These are phyloP conservation scores for Emericellopsis terricola DNA, from an alignment of 495 filamentous ascomycete species.

Conservation along the genomic window DNA sequence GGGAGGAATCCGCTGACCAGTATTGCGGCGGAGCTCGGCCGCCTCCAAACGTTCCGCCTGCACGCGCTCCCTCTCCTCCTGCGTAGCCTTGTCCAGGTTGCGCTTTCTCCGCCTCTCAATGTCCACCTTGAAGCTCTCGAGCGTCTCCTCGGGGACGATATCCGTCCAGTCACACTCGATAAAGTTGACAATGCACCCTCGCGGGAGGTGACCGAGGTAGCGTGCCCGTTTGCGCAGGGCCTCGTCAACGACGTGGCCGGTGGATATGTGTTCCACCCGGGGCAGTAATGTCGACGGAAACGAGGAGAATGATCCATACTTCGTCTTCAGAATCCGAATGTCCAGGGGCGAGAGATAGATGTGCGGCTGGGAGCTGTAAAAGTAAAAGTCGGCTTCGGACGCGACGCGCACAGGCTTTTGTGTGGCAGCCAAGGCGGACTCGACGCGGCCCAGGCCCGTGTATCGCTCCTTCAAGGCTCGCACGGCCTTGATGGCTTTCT, in stretches of 20 bases:
- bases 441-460: conserved; percentile 13
- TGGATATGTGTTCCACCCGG: conserved; percentile 78
- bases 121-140: conserved; percentile 55
- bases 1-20: conserved; percentile 15
- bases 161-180: conserved; percentile 97
- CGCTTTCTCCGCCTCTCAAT: conserved; percentile 61
- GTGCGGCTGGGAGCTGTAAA: conserved; percentile 80
- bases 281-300: conserved; percentile 88
- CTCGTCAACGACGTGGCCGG: conserved; percentile 82
- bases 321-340: conserved; percentile 83
- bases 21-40: conserved; percentile 23
- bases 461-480: conserved; percentile 54
- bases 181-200: conserved; percentile 86
- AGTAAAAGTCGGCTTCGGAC: conserved; percentile 44
- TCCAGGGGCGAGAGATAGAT: conserved; percentile 89
- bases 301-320: conserved; percentile 63
- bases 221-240: conserved; percentile 71
- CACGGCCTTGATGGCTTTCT: conserved; percentile 58
- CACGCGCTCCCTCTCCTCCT: conserved; percentile 79
- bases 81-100: conserved; percentile 71
- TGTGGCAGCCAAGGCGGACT: conserved; percentile 2
- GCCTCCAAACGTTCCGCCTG: conserved; percentile 73
- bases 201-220: conserved; percentile 79
- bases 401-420: conserved; percentile 3
- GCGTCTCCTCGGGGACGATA: conserved; percentile 55